phyloP scores from a whole-genome alignment of 2,329 filamentous ascomycete genomes.

The Fusarium secorum region DNA sequence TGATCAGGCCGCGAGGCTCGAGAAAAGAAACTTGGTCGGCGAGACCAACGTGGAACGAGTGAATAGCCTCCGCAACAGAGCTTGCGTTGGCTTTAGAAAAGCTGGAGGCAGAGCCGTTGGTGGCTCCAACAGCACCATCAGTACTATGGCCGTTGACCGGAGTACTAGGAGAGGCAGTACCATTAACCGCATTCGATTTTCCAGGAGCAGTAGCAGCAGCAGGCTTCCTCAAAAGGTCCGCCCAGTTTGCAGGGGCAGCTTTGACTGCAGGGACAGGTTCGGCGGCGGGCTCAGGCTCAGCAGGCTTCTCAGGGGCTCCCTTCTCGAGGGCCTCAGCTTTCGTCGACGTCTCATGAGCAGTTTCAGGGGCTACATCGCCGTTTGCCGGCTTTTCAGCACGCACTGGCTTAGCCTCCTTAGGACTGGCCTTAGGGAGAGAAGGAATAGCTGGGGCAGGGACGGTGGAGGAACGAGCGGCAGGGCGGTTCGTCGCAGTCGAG shows the following conservation, averaged over 20 bases:
- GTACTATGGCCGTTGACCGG: constrained; percentile 39
- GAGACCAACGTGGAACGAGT: constrained; percentile 72
- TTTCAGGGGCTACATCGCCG: constrained; percentile 27
- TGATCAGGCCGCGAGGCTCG: constrained; percentile 91
- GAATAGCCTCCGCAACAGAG: constrained; percentile 79
- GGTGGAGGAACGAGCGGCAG: constrained; percentile 45
- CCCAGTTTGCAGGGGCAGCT: constrained; percentile 51
- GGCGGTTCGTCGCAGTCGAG: constrained; percentile 41
- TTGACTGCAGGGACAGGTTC: constrained; percentile 39
- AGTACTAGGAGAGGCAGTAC: constrained; percentile 22
- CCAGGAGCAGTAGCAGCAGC: constrained; percentile 25
- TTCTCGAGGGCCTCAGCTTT: constrained; percentile 29
- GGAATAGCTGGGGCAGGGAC: constrained; percentile 58
- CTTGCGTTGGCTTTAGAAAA: constrained; percentile 58
- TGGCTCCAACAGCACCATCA: constrained; percentile 14
- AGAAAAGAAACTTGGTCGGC: constrained; percentile 79
- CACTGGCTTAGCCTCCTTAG: constrained; percentile 43
- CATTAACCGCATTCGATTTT: constrained; percentile 41
- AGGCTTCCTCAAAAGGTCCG: constrained; percentile 50
- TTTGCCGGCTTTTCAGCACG: constrained; percentile 39
- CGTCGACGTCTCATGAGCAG: constrained; percentile 11
- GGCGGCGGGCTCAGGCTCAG: constrained; percentile 34
- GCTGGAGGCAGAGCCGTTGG: constrained; percentile 41
- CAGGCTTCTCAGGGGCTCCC: constrained; percentile 35
- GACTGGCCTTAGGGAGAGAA: constrained; percentile 52